These are phyloP conservation scores for Nyssa sinensis DNA, from an alignment of 148 eudicot species.

Conservation along the genomic window DNA sequence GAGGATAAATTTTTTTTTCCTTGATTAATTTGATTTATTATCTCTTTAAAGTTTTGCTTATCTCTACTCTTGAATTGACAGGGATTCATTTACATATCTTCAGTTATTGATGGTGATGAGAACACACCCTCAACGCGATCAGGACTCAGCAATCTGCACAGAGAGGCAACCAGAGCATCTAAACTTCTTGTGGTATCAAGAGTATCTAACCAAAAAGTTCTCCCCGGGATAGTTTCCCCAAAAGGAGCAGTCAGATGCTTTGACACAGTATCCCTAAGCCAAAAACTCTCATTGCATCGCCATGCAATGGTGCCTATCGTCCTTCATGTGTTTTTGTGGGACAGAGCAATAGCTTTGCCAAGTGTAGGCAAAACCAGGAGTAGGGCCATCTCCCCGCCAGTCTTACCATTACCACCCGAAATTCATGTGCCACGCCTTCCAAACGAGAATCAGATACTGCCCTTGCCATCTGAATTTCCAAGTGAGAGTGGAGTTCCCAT, in stretches of 20 bases:
- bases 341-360: constrained; percentile 19
- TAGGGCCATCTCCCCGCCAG: constrained; percentile 21
- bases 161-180: constrained; percentile 46
- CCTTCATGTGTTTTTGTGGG: constrained; percentile 62
- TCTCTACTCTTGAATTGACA: constrained; percentile 12
- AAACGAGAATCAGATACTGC: constrained; percentile 27
- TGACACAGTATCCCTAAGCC: constrained; percentile 82
- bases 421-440: constrained; percentile 11
- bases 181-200: constrained; percentile 64
- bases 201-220: constrained; percentile 68
- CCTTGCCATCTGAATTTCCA: constrained; percentile 25
- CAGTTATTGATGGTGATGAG: constrained; percentile 49
- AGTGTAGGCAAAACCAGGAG: constrained; percentile 22
- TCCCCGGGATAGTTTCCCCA: constrained; percentile 83
- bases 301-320: constrained; percentile 60
- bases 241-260: constrained; percentile 71
- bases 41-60: neutral
- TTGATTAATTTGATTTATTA: neutral
- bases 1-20: too few species aligned
- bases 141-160: constrained; percentile 60
- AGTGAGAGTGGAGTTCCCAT: constrained; percentile 8
- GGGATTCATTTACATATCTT: constrained; percentile 85
- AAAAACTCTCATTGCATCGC: constrained; percentile 74
- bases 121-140: constrained; percentile 64
- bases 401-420: constrained; percentile 22